Conservation (phyloP, 1,284 basidiomycete species). For the Cryptococcus jaspeensis region DNA sequence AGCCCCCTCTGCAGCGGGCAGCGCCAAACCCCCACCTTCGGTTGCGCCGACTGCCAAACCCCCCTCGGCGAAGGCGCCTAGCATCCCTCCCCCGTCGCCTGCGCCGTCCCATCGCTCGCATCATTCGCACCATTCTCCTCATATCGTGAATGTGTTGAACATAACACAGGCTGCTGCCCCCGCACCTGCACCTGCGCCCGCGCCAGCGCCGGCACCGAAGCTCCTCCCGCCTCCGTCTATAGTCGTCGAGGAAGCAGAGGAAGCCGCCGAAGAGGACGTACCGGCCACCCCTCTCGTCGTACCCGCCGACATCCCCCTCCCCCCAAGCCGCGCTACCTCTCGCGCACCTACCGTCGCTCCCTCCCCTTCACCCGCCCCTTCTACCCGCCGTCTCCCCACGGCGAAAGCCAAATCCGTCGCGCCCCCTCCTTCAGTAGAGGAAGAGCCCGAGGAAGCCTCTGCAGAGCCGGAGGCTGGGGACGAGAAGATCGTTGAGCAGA, state of each 20-base stretch:
- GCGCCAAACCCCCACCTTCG: too few species aligned
- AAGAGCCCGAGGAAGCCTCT: neutral
- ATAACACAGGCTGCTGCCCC: conserved; percentile 17
- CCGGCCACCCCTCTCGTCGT: conserved; percentile 10
- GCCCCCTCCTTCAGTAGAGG: neutral
- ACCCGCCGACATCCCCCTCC: conserved; percentile 8
- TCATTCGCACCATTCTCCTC: conserved; percentile 25
- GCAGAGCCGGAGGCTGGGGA: neutral
- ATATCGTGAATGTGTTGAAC: conserved; percentile 30
- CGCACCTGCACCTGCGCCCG: conserved; percentile 10
- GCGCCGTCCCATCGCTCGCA: conserved; percentile 19
- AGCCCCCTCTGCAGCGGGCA: too few species aligned
- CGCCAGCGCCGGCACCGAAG: too few species aligned
- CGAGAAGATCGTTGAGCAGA: conserved; percentile 15
- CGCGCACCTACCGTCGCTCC: neutral
- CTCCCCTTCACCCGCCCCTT: neutral
- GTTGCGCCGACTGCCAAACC: too few species aligned
- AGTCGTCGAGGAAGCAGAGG: neutral
- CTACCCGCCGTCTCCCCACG: conserved; percentile 1
- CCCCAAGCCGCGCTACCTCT: conserved; percentile 1
- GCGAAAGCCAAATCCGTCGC: neutral
- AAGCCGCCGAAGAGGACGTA: neutral
- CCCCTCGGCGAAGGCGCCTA: conserved; percentile 10
- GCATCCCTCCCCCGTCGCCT: conserved; percentile 18
- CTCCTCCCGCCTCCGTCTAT: conserved; percentile 1